Evolutionary conservation across 2,329 filamentous ascomycete genomes (phyloP).

Genomic region (Colletotrichum ledebouriae): DNA sequence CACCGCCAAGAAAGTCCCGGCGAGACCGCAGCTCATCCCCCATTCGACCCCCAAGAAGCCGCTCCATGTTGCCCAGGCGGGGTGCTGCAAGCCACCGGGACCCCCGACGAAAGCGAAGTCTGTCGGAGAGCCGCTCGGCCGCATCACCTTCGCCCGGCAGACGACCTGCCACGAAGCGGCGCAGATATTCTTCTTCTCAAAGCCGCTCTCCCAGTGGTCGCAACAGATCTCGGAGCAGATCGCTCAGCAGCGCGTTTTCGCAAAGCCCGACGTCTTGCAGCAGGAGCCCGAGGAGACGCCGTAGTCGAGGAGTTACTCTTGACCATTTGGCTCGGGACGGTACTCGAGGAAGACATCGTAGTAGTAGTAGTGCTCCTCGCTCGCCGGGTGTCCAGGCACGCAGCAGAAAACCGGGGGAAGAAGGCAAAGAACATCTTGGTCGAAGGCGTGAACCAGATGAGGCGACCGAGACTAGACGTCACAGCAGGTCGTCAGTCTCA

Average conservation of each 20-base stretch:
- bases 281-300: slow-evolving; percentile 50
- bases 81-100: slow-evolving; percentile 45
- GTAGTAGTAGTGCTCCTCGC: slow-evolving; percentile 9
- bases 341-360: background rate
- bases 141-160: slow-evolving; percentile 54
- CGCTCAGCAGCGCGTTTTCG: slow-evolving; percentile 56
- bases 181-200: slow-evolving; percentile 63
- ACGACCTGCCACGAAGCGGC: slow-evolving; percentile 62
- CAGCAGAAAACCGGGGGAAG: background rate
- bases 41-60: slow-evolving; percentile 52
- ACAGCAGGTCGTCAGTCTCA: slow-evolving; percentile 66
- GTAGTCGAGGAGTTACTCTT: slow-evolving; percentile 36
- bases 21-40: slow-evolving; percentile 49
- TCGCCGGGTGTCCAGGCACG: background rate
- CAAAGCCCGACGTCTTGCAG: slow-evolving; percentile 56
- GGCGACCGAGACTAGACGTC: slow-evolving; percentile 52
- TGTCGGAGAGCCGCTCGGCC: slow-evolving; percentile 47
- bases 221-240: slow-evolving; percentile 51
- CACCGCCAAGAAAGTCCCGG: slow-evolving; percentile 52
- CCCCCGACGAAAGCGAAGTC: slow-evolving; percentile 43
- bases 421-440: background rate
- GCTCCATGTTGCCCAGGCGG: slow-evolving; percentile 55
- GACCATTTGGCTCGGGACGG: background rate
- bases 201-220: slow-evolving; percentile 59
- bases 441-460: slow-evolving; percentile 4